Evolutionary conservation across 192 early-diverging fungal species (phyloP).

Genomic region (Phycomyces nitens): DNA sequence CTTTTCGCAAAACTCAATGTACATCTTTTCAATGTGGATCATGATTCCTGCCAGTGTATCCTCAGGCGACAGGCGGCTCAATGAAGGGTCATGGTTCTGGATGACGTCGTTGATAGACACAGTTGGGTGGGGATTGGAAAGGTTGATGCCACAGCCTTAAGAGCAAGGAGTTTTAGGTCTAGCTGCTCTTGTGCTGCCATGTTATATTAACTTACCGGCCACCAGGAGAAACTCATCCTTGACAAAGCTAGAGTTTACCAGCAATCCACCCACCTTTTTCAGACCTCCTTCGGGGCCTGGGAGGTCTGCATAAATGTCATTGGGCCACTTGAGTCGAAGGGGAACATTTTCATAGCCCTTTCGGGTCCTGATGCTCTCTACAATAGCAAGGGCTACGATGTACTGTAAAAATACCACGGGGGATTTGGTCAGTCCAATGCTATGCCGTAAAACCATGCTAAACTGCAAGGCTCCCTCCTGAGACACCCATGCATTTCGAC

Average conservation of each 20-base stretch:
- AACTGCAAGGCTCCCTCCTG: conserved; percentile 89
- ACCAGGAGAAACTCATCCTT: conserved; percentile 72
- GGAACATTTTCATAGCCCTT: conserved; percentile 79
- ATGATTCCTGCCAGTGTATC: conserved; percentile 61
- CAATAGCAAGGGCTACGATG: conserved; percentile 80
- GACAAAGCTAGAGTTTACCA: conserved; percentile 80
- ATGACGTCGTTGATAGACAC: conserved; percentile 84
- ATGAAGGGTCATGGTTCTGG: conserved; percentile 47
- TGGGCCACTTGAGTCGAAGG: conserved; percentile 95
- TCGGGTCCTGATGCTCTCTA: conserved; percentile 65
- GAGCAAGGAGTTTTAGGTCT: not conserved
- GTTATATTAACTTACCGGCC: conserved; percentile 53
- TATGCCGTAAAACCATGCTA: conserved; percentile 75
- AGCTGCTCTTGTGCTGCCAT: no score
- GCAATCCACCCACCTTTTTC: conserved; percentile 84
- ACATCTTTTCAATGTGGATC: conserved; percentile 72
- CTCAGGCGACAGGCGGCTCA: conserved; percentile 65
- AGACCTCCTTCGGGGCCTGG: conserved; percentile 34
- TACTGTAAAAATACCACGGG: conserved; percentile 94
- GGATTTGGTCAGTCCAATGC: conserved; percentile 42
- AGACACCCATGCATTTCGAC: conserved; percentile 93
- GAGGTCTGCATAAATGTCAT: conserved; percentile 85
- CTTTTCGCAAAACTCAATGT: conserved; percentile 62
- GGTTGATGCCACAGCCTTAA: conserved; percentile 85
- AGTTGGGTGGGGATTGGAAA: conserved; percentile 81